Evolutionary conservation across 345 rosid species (phyloP), one percentile per base, ranked within the genome.

Genomic region (Salix udensis): DNA sequence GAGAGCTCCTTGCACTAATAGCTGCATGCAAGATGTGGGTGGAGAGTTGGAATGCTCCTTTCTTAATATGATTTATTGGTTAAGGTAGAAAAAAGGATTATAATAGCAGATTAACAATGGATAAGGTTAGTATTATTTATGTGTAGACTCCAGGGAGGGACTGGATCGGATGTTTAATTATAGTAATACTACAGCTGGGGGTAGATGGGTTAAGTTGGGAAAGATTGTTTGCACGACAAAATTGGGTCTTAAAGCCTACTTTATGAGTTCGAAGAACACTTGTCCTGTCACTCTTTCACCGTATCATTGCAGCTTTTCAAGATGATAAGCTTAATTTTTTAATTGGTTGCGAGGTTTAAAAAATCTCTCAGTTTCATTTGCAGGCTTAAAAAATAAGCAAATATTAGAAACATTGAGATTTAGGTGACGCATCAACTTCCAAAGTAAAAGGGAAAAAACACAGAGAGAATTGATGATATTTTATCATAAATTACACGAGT

Each of bases 311-410:
- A 58, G 64, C 64, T 58, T n/a, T 23, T 58, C 62, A 58, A 10
- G 64, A n/a, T 23, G 28, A n/a, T 12, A 58, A n/a, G 64, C 28
- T n/a, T 58, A 1, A 55, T 26, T 8, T 23, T 58, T 28, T 10
- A 9, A 58, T n/a, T 23, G 1, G 64, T 58, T 58, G 64, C 28
- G 10, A 14, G 23, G 5, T 58, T 58, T 73, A 66, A 60, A 73
- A 67, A n/a, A 34, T 34, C 58, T 34, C 15, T 75, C 72, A 23
- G 10, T 16, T 71, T 44, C 30, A 60, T 58, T 62, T 34, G 3
- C 70, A 23, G 75, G 71, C 80, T 77, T 46, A 31, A 64, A 5
- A 71, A 70, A 65, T 7, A 31, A 72, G 68, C 70, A 15, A 72
- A 72, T 34, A 65, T 5, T 30, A 52, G 72, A 53, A 66, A 58